Conservation (phyloP, 768 basidiomycete species). For the Mycena latifolia region DNA sequence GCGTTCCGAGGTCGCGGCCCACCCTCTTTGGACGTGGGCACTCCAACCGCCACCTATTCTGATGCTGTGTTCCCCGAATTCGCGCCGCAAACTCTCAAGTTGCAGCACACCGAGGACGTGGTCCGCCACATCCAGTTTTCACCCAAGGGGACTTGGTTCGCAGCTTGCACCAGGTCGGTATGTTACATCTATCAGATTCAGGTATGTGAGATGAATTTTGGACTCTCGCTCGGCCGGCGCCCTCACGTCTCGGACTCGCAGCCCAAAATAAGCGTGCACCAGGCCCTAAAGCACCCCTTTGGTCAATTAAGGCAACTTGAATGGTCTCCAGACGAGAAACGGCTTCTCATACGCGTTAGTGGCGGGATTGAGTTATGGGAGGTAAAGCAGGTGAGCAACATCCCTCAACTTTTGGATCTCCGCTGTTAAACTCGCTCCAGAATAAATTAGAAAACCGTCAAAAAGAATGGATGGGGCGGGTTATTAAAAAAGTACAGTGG, state of each 20-base stretch:
- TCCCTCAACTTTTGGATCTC: background rate
- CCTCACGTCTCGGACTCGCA: background rate
- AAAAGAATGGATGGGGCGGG: conserved; percentile 28
- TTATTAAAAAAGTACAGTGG: conserved; percentile 25
- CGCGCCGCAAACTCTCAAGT: background rate
- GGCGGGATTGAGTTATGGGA: conserved; percentile 29
- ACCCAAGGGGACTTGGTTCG: conserved; percentile 24
- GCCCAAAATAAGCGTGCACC: conserved; percentile 22
- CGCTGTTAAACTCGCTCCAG: background rate
- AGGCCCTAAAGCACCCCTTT: conserved; percentile 17
- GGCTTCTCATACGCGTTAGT: conserved; percentile 24
- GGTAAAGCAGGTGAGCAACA: conserved; percentile 7
- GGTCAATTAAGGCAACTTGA: conserved; percentile 25
- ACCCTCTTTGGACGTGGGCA: background rate
- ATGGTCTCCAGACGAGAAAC: conserved; percentile 26
- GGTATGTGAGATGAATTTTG: background rate
- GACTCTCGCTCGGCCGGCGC: background rate
- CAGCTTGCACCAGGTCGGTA: conserved; percentile 22
- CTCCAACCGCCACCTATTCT: conserved; percentile 10
- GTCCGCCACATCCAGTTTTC: conserved; percentile 27
- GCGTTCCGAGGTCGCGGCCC: background rate
- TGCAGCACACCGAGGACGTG: conserved; percentile 1
- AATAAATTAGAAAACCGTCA: conserved; percentile 22
- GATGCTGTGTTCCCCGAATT: conserved; percentile 23
- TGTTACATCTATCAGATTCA: conserved; percentile 26